A percentile compares a stretch with the other conserved stretches of the same genome.
Conservation (phyloP, 345 rosid species). For the Anastatica hierochuntica region DNA sequence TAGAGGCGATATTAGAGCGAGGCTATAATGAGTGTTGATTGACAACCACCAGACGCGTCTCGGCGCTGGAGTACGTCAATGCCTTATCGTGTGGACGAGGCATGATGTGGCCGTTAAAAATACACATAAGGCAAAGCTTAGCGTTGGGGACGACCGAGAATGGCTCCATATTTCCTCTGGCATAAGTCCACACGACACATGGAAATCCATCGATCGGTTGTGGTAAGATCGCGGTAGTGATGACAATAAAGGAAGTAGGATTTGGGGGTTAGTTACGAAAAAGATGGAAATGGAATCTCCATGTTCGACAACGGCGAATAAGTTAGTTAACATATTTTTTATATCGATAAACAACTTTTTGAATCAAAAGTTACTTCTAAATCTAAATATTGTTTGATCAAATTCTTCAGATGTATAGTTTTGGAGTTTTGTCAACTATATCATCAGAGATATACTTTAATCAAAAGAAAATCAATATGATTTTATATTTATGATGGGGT, state of each 20-base stretch:
- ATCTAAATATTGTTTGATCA: no score
- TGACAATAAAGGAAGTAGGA: slow-evolving; percentile 2
- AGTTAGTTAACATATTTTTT: slow-evolving; percentile 10
- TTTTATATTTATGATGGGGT: no score
- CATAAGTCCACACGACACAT: slow-evolving; percentile 22
- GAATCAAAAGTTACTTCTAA: no score
- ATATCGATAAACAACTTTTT: no score
- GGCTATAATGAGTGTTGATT: slow-evolving; percentile 53
- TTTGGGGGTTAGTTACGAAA: slow-evolving; percentile 17
- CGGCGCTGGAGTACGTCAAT: slow-evolving; percentile 66
- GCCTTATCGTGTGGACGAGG: slow-evolving; percentile 91
- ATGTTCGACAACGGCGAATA: slow-evolving; percentile 14
- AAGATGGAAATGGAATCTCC: slow-evolving; percentile 23
- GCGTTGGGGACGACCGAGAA: slow-evolving; percentile 48
- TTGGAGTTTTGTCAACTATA: no score
- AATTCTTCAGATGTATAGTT: no score
- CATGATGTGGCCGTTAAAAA: slow-evolving; percentile 77
- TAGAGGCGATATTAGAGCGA: slow-evolving; percentile 47
- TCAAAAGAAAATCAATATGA: no score
- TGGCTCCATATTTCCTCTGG: slow-evolving; percentile 30
- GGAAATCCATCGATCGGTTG: slow-evolving; percentile 46
- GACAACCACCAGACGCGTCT: slow-evolving; percentile 50
- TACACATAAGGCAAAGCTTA: slow-evolving; percentile 78
- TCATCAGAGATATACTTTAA: no score
- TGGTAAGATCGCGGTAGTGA: slow-evolving; percentile 8